These are phyloP conservation scores for Septoria linicola DNA, from an alignment of 2,329 filamentous ascomycete species.

Conservation along the genomic window DNA sequence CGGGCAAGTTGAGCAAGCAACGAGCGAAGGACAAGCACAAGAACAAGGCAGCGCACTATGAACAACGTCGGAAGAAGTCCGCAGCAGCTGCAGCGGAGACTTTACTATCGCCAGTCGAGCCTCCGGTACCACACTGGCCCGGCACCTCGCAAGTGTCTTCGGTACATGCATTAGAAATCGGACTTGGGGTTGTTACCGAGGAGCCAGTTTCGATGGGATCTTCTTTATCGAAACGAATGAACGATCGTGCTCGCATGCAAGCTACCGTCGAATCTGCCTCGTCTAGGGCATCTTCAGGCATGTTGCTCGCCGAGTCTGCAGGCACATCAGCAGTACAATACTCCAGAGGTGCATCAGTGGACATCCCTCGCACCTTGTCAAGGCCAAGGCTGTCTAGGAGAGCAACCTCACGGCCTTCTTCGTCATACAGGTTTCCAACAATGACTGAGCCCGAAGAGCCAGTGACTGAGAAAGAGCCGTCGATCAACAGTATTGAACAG, in stretches of 20 bases:
- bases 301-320: neutral
- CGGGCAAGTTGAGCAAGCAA: slow-evolving; percentile 8
- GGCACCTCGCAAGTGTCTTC: neutral
- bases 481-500: neutral
- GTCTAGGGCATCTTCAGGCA: slow-evolving; percentile 3
- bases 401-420: slow-evolving; percentile 1
- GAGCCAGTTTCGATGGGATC: neutral
- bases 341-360: slow-evolving; percentile 1
- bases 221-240: slow-evolving; percentile 6
- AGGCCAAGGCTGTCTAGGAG: neutral
- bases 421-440: neutral
- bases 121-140: neutral
- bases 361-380: neutral
- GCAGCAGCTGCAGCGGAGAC: slow-evolving; percentile 16
- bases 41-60: slow-evolving; percentile 1
- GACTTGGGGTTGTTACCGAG: neutral
- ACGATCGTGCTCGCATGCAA: slow-evolving; percentile 10
- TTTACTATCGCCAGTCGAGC: slow-evolving; percentile 24
- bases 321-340: neutral
- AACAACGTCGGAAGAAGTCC: slow-evolving; percentile 5
- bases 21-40: slow-evolving; percentile 16
- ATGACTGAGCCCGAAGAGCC: neutral
- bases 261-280: slow-evolving; percentile 14
- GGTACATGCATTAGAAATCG: neutral
- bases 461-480: neutral